phyloP scores from a whole-genome alignment of 345 rosid species.

The Orychophragmus violaceus region DNA sequence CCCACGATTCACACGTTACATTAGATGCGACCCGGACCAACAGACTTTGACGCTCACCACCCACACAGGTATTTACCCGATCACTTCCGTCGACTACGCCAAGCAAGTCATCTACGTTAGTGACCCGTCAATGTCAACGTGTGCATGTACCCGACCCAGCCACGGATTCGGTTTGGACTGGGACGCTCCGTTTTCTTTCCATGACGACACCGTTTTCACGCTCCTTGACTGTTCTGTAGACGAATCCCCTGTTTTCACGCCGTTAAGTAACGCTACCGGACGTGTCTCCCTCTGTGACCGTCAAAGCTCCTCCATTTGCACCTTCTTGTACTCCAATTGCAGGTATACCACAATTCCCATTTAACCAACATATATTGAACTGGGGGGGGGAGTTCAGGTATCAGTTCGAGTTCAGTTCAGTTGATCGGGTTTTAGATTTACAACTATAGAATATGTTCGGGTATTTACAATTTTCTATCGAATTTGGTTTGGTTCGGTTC shows the following conservation, averaged over 20 bases:
- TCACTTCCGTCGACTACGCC: conserved; percentile 60
- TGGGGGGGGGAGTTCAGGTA: too few species aligned
- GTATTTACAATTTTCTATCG: too few species aligned
- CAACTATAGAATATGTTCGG: too few species aligned
- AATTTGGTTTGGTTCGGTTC: too few species aligned
- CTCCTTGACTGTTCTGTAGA: conserved; percentile 67
- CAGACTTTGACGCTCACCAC: conserved; percentile 58
- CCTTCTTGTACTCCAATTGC: conserved; percentile 59
- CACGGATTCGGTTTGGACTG: conserved; percentile 80
- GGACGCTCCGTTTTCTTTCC: conserved; percentile 85
- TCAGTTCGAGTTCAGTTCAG: too few species aligned
- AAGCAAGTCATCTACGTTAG: conserved; percentile 55
- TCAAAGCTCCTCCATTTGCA: conserved; percentile 71
- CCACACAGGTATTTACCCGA: conserved; percentile 71
- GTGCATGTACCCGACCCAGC: conserved; percentile 71
- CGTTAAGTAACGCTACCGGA: conserved; percentile 29
- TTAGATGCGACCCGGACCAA: conserved; percentile 45
- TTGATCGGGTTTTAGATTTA: too few species aligned
- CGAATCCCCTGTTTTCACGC: conserved; percentile 52
- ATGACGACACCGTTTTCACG: conserved; percentile 66
- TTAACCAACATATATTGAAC: not conserved
- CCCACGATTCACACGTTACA: conserved; percentile 62
- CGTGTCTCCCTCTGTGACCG: conserved; percentile 58
- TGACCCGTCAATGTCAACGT: conserved; percentile 88
- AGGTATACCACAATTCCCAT: not conserved